Base-by-base conservation (phyloP, 768 basidiomycete species). In the Polyporus arcularius region DNA sequence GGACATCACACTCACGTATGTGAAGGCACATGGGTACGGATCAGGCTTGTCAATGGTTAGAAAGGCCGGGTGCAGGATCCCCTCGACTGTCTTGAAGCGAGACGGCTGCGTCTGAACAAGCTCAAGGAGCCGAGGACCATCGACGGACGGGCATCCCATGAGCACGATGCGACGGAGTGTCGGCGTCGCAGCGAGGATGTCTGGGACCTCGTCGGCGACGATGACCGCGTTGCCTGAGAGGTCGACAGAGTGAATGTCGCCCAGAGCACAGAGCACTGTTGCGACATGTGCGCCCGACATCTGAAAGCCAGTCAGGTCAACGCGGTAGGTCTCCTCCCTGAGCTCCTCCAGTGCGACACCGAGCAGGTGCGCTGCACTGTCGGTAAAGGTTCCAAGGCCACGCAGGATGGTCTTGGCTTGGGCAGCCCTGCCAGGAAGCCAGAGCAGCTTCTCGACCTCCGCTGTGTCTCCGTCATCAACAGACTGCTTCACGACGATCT, bases 401-500 rank as follows among this genome's bases (percentile, higher is more conserved):
- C 60, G 69, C 2, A 77, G 62, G 21, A 67, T 42, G 0, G 58
- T 31, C 48, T 62, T 51, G 15, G 75, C 66, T 9, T 51, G 54
- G 3, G 51, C 28, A 0, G 68, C 67, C 62, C 72, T 77, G 0
- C 66, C 72, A 6, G 74, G 72, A 35, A 72, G 58, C 73, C 69
- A 71, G 30, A 73, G 26, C 31, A 76, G 42, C 3, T 65, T 61
- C 50, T 74, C 74, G 15, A 76, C 46, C 12, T 60, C 69, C 4
- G 57, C 57, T 0, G 60, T 69, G 40, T 74, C 66, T 12, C 63
- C 71, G 16, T 45, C 55, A 15, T 61, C 50, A 9, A 76, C 46
- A 9, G 68, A 67, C 16, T 69, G 66, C 12, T 66, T 52, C 5
- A 77, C 46, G 1, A 75, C 71, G 16, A 68, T 69, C 14, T 53